Percentiles rank a stretch among this genome's conserved stretches.
Evolutionary conservation across 768 basidiomycete species (phyloP).

Genomic region (Ramaria rubella): DNA sequence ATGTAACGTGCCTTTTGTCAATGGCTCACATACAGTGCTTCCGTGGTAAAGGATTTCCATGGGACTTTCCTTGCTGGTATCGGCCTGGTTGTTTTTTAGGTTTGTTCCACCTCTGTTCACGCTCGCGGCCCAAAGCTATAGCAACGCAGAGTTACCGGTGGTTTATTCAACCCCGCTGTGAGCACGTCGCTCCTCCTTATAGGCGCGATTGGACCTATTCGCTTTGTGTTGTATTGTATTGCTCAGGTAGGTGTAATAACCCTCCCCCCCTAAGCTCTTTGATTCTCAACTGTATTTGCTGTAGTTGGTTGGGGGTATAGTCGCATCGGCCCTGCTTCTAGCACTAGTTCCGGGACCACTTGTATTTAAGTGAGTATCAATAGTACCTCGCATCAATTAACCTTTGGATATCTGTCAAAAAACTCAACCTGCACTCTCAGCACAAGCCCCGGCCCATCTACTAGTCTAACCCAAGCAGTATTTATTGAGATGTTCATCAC

Average conservation of each 20-base stretch:
- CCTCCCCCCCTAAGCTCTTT: background rate
- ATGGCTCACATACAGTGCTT: background rate
- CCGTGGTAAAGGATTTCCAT: conserved; percentile 32
- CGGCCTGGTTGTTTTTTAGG: conserved; percentile 60
- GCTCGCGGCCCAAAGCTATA: background rate
- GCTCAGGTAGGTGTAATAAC: conserved; percentile 36
- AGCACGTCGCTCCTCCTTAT: conserved; percentile 52
- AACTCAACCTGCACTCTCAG: too few relatives aligned
- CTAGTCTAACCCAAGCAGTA: conserved; percentile 50
- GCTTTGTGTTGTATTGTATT: conserved; percentile 52
- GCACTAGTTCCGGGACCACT: conserved; percentile 50
- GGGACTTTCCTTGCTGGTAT: conserved; percentile 55
- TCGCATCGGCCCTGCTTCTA: conserved; percentile 48
- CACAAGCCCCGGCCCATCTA: conserved; percentile 38
- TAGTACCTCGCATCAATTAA: too few relatives aligned
- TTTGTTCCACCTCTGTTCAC: background rate
- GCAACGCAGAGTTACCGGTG: conserved; percentile 41
- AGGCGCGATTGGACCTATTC: conserved; percentile 46
- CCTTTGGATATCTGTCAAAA: too few relatives aligned
- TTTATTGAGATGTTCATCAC: conserved; percentile 74
- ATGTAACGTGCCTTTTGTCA: background rate
- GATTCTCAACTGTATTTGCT: background rate
- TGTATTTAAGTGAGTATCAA: conserved; percentile 42
- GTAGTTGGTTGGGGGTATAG: conserved; percentile 47
- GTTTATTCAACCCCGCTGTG: conserved; percentile 61